A percentile compares a stretch with the other conserved stretches of the same genome.
Conservation (phyloP, 371 early-diverging fungal genomes). For the Zychaea mexicana region DNA sequence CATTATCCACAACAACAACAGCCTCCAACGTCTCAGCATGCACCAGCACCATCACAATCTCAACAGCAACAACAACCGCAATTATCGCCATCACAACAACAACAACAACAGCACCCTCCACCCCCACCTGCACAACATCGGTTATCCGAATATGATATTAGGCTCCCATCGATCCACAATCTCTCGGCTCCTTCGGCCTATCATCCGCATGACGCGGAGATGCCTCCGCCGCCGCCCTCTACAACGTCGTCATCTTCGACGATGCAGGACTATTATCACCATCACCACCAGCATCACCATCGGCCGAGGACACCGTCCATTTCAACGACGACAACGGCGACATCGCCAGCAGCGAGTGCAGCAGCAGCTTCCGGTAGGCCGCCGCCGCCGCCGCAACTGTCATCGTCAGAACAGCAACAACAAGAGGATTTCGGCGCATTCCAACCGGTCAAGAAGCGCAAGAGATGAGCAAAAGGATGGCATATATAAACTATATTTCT, state of each 20-base stretch:
- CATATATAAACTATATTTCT: not conserved
- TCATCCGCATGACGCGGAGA: slow-evolving; percentile 15
- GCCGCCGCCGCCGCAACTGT: not conserved
- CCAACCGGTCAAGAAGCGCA: slow-evolving; percentile 30
- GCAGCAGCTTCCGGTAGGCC: slow-evolving; percentile 13
- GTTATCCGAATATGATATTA: slow-evolving; percentile 19
- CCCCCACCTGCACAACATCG: slow-evolving; percentile 3
- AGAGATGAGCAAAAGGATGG: slow-evolving; percentile 13
- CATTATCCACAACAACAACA: slow-evolving; percentile 7
- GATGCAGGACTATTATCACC: slow-evolving; percentile 8
- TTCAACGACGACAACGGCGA: not conserved
- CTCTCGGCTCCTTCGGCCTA: slow-evolving; percentile 25
- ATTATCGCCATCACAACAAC: not conserved
- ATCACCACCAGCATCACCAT: no score
- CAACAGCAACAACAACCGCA: not conserved
- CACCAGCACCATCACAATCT: not conserved
- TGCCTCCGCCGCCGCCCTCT: slow-evolving; percentile 9
- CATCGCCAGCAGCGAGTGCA: slow-evolving; percentile 17
- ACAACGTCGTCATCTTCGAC: no score
- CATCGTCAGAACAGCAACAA: slow-evolving; percentile 11
- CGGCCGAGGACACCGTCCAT: not conserved
- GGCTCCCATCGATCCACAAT: slow-evolving; percentile 43
- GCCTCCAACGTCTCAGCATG: slow-evolving; percentile 4
- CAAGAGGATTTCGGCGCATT: slow-evolving; percentile 15
- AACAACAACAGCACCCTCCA: slow-evolving; percentile 2